These are phyloP conservation scores for Buddleja alternifolia DNA, from an alignment of 257 asterid genomes.

Conservation along the genomic window DNA sequence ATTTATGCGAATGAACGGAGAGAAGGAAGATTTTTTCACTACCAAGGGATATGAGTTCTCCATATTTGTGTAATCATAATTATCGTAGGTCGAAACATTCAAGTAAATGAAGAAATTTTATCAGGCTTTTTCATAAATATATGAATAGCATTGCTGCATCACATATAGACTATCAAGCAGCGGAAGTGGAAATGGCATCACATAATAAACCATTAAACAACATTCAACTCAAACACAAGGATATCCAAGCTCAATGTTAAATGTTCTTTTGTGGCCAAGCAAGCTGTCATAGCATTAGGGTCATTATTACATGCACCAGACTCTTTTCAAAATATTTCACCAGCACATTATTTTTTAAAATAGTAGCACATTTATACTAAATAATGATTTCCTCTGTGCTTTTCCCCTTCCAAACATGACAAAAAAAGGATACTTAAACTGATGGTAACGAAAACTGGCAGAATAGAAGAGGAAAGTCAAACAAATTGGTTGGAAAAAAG, in stretches of 20 bases:
- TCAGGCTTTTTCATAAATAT: background rate
- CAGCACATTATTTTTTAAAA: slow-evolving; percentile 3
- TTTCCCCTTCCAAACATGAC: slow-evolving; percentile 23
- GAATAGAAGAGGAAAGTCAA: slow-evolving; percentile 17
- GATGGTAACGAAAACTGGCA: slow-evolving; percentile 9
- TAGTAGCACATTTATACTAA: slow-evolving; percentile 4
- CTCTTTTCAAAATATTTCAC: slow-evolving; percentile 20
- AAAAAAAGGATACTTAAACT: background rate
- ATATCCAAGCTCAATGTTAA: background rate
- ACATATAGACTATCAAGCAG: slow-evolving; percentile 1
- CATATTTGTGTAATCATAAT: background rate
- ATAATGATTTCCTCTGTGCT: background rate
- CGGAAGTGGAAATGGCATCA: background rate
- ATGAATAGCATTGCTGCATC: slow-evolving; percentile 7
- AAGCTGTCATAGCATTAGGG: slow-evolving; percentile 4
- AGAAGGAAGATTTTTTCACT: background rate
- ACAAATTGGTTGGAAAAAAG: slow-evolving; percentile 26
- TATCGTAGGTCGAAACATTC: background rate
- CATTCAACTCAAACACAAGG: background rate
- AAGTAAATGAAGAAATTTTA: background rate
- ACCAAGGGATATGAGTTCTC: background rate
- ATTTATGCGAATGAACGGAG: background rate
- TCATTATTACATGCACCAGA: slow-evolving; percentile 4
- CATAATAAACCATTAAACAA: background rate
- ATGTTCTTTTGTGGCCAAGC: background rate